Conservation (phyloP, 1,139 yeast genomes). For the Scheffersomyces lignicola region DNA sequence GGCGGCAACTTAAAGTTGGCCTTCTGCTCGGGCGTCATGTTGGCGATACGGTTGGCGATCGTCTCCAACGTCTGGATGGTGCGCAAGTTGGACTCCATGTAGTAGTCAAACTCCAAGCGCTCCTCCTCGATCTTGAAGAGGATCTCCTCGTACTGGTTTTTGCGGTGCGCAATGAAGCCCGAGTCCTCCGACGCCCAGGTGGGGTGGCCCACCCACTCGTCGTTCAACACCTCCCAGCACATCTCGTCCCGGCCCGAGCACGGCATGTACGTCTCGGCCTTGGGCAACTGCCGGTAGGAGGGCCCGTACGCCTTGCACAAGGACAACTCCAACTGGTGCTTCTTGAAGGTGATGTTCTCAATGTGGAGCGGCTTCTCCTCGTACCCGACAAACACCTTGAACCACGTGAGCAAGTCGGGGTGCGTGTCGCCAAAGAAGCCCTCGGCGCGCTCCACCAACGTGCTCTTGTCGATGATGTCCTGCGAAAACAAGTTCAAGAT, state of each 20-base stretch:
- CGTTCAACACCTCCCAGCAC: constrained; percentile 99
- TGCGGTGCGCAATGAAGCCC: constrained; percentile 96
- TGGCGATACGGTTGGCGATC: constrained; percentile 89
- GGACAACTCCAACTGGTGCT: constrained; percentile 85
- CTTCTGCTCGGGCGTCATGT: constrained; percentile 90
- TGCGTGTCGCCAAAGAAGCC: constrained; percentile 77
- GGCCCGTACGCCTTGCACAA: constrained; percentile 91
- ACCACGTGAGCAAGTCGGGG: constrained; percentile 84
- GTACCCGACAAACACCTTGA: constrained; percentile 86
- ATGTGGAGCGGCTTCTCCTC: constrained; percentile 76
- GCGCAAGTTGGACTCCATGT: constrained; percentile 91
- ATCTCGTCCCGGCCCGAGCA: constrained; percentile 98
- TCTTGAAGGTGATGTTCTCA: constrained; percentile 84
- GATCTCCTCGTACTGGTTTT: constrained; percentile 95
- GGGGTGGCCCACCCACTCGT: constrained; percentile 99
- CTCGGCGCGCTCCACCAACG: constrained; percentile 81
- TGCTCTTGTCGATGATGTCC: constrained; percentile 80
- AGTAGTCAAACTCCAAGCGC: constrained; percentile 93
- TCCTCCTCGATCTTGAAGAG: constrained; percentile 95
- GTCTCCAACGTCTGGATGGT: constrained; percentile 95
- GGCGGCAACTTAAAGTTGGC: constrained; percentile 84
- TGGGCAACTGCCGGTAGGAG: constrained; percentile 88
- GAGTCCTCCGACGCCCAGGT: constrained; percentile 99
- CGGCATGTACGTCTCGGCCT: constrained; percentile 94
- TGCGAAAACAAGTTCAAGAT: constrained; percentile 83